phyloP scores from a whole-genome alignment of 768 basidiomycete genomes.

The Phlebiopsis flavidoalba region DNA sequence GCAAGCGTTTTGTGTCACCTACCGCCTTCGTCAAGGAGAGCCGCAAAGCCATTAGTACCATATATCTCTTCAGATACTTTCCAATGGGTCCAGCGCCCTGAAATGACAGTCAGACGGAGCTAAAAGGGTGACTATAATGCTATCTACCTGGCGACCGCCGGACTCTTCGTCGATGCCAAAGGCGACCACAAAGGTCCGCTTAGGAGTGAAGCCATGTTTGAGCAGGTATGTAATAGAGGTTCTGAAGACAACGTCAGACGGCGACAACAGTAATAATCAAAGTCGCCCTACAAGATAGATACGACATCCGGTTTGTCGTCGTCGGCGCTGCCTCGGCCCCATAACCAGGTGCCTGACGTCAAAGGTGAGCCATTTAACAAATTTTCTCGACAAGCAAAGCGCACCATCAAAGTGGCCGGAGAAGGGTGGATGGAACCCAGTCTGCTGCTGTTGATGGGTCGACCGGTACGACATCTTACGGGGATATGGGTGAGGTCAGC shows the following conservation, averaged over 20 bases:
- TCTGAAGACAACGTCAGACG: neutral
- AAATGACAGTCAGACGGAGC: slow-evolving; percentile 13
- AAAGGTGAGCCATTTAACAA: neutral
- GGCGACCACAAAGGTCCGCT: slow-evolving; percentile 44
- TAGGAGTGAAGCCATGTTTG: slow-evolving; percentile 56
- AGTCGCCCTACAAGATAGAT: slow-evolving; percentile 45
- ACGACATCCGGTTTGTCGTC: slow-evolving; percentile 78
- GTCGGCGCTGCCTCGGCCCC: slow-evolving; percentile 73
- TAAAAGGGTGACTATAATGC: slow-evolving; percentile 10
- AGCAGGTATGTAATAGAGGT: neutral
- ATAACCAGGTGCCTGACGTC: slow-evolving; percentile 47
- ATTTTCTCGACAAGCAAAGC: slow-evolving; percentile 6
- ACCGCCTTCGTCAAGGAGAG: slow-evolving; percentile 47
- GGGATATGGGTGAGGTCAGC: neutral
- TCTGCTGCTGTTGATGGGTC: slow-evolving; percentile 40
- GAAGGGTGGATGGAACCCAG: slow-evolving; percentile 55
- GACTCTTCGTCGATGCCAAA: slow-evolving; percentile 23
- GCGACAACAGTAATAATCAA: neutral
- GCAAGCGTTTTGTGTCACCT: slow-evolving; percentile 3
- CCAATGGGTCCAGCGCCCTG: slow-evolving; percentile 27
- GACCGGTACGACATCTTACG: slow-evolving; percentile 58
- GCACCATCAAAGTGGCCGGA: slow-evolving; percentile 53
- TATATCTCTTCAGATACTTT: slow-evolving; percentile 29
- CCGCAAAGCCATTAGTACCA: slow-evolving; percentile 32
- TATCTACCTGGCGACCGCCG: slow-evolving; percentile 7